Conservation (phyloP, 495 filamentous ascomycete species). For the Tetracladium setigerum region DNA sequence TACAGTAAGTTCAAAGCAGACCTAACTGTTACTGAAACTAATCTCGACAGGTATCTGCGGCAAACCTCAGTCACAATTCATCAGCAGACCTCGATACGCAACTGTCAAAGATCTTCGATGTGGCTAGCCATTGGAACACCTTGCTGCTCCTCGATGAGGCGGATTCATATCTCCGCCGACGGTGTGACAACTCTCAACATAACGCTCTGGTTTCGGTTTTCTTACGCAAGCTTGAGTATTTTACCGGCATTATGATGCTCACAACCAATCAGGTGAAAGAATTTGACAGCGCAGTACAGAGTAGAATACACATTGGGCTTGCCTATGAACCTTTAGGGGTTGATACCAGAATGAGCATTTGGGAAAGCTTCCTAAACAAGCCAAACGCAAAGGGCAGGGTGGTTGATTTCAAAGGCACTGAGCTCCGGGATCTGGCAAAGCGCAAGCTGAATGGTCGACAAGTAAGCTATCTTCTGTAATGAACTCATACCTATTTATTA, state of each 20-base stretch:
- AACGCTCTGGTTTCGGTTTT: conserved; percentile 10
- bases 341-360: conserved; percentile 5
- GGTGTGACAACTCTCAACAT: conserved; percentile 21
- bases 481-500: not conserved
- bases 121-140: conserved; percentile 31
- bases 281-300: conserved; percentile 6
- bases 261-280: conserved; percentile 9
- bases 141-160: conserved; percentile 34
- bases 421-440: conserved; percentile 7
- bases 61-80: conserved; percentile 1
- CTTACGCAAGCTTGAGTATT: conserved; percentile 12
- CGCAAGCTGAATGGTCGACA: conserved; percentile 6
- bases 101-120: conserved; percentile 32
- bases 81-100: conserved; percentile 25
- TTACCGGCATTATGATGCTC: conserved; percentile 6
- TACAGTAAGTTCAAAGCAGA: conserved; percentile 6
- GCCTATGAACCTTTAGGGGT: not conserved
- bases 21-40: conserved; percentile 3
- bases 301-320: conserved; percentile 5
- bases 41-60: conserved; percentile 1
- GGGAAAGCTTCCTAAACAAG: conserved; percentile 4
- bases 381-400: conserved; percentile 2
- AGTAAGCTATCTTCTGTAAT: conserved; percentile 3
- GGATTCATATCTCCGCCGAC: conserved; percentile 27
- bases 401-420: not conserved